These are phyloP conservation scores for Malassezia arunalokei DNA, from an alignment of 1,284 basidiomycete species.

Conservation along the genomic window DNA sequence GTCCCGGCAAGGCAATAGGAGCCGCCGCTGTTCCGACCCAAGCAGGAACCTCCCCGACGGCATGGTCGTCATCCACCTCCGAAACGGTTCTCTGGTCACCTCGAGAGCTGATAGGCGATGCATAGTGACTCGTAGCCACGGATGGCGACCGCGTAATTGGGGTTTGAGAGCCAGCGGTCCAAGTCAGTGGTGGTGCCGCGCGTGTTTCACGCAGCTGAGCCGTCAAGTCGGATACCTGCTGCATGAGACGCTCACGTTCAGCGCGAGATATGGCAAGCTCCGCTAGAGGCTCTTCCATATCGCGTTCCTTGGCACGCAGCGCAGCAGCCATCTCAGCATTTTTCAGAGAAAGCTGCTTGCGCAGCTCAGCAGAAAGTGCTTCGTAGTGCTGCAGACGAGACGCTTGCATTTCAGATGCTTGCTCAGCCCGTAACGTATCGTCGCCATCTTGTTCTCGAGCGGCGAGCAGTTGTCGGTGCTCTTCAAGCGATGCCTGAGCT, in stretches of 20 bases:
- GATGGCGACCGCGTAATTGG: slow-evolving; percentile 2
- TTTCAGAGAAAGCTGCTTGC: slow-evolving; percentile 18
- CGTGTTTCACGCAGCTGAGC: neutral
- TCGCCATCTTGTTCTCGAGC: slow-evolving; percentile 1
- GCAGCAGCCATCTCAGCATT: slow-evolving; percentile 14
- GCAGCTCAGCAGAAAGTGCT: slow-evolving; percentile 13
- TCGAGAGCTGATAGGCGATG: neutral
- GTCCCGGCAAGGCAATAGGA: slow-evolving; percentile 2
- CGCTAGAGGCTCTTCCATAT: slow-evolving; percentile 1
- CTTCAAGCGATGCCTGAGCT: slow-evolving; percentile 13
- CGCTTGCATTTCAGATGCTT: slow-evolving; percentile 19
- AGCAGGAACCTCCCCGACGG: slow-evolving; percentile 6
- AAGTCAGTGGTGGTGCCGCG: slow-evolving; percentile 5
- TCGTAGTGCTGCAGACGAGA: slow-evolving; percentile 18
- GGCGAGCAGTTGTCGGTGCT: slow-evolving; percentile 18
- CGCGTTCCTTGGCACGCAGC: slow-evolving; percentile 5
- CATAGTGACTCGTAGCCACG: neutral
- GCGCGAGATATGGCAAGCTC: neutral
- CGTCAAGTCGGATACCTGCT: neutral
- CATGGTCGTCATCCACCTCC: neutral
- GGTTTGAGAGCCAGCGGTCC: neutral
- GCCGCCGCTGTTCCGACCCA: slow-evolving; percentile 5
- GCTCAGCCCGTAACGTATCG: slow-evolving; percentile 1
- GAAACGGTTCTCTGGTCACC: neutral
- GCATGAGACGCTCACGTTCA: neutral